Base-by-base conservation (phyloP, 2,329 filamentous ascomycete species). In the Phialophora expanda region DNA sequence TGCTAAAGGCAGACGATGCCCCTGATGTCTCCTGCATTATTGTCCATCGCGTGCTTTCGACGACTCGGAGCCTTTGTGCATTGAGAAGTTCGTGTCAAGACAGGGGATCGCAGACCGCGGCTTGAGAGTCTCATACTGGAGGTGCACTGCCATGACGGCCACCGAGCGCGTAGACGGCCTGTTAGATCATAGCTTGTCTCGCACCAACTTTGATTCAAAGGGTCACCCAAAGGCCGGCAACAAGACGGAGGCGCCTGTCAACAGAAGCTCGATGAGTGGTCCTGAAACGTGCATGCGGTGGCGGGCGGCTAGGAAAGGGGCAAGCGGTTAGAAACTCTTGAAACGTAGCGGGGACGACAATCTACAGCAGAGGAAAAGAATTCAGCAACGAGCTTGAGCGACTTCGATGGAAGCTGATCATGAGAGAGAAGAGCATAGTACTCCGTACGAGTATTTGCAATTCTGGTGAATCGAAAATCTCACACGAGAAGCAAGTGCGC, bases 291-390 rank as follows among this genome's bases (percentile, higher is more conserved):
- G 51, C 34, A 32, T 56, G 34, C 24, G 6, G 17, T 32, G 20
- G 34, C 24, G 51, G 60, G 60, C 60, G 60, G 60, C 53, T 56
- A 62, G 14, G n/a, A 56, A 56, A 48, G 38, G 60, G 51, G 60
- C 26, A 26, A 22, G 60, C 60, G 60, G 60, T 54, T 62, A 62
- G 20, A 26, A 28, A 28, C 28, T 55, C 53, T 5, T 26, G 28
- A n/a, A n/a, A 7, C 38, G 38, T 44, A n/a, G 14, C 38, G 38
- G 17, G 17, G 14, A n/a, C 5, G 14, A 9, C 14, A n/a, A n/a
- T 20, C 38, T 44, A n/a, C 14, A 44, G 48, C 48, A 22, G 48
- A 51, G 12, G 38, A 44, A n/a, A 8, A 44, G 38, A 44, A 24
- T 24, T 5, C 17, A 44, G 14, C 38, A 44, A n/a, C 1, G 38